These are phyloP conservation scores for Cyberlindnera mrakii DNA, from an alignment of 805 yeast species.

Conservation along the genomic window DNA sequence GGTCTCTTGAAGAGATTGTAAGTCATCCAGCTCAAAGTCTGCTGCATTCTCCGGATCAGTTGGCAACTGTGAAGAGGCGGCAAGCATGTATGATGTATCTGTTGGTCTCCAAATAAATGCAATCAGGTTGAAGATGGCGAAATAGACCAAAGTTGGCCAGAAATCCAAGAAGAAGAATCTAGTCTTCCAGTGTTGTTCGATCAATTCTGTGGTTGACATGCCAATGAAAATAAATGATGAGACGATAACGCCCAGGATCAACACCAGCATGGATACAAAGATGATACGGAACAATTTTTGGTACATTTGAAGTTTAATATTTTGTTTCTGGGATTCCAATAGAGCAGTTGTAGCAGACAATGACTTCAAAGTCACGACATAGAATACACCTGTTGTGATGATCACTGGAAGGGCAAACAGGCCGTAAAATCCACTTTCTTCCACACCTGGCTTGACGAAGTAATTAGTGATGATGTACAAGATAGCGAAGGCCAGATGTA, in stretches of 20 bases:
- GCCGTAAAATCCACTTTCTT: conserved; percentile 24
- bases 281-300: conserved; percentile 69
- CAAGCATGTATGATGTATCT: conserved; percentile 88
- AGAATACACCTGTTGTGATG: conserved; percentile 63
- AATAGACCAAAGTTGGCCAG: conserved; percentile 91
- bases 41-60: conserved; percentile 69
- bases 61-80: conserved; percentile 89
- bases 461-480: conserved; percentile 52
- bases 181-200: conserved; percentile 88
- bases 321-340: conserved; percentile 80
- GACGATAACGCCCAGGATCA: conserved; percentile 65
- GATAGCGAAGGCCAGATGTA: conserved; percentile 50
- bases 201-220: conserved; percentile 66
- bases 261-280: conserved; percentile 60
- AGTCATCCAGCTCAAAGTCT: conserved; percentile 57
- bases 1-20: conserved; percentile 38
- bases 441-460: conserved; percentile 42
- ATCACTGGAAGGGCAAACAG: conserved; percentile 61
- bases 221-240: conserved; percentile 67
- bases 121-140: conserved; percentile 72
- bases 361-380: conserved; percentile 66
- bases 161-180: conserved; percentile 85
- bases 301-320: conserved; percentile 86
- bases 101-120: conserved; percentile 98
- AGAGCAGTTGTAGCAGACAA: conserved; percentile 69